Percentiles rank a stretch among this genome's conserved stretches.
Conservation (phyloP, 2,329 filamentous ascomycete genomes). For the Geosmithia flava region DNA sequence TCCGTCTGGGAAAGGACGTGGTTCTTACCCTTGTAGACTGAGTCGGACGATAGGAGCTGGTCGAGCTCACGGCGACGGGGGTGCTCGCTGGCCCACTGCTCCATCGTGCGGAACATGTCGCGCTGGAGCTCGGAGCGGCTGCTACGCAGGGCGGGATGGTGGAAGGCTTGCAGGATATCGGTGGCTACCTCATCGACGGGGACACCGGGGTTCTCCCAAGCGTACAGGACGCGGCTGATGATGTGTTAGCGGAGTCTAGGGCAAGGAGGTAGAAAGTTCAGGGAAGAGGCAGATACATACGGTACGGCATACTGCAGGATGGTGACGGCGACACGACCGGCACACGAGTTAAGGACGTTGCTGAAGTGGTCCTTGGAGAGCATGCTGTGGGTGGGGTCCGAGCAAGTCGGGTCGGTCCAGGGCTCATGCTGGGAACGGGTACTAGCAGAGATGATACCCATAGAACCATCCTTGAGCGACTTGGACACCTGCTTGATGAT, state of each 20-base stretch:
- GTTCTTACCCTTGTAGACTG: constrained; percentile 74
- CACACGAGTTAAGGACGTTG: constrained; percentile 64
- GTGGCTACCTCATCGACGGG: constrained; percentile 72
- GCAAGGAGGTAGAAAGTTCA: neutral
- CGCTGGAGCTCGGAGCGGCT: constrained; percentile 67
- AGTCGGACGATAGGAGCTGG: constrained; percentile 66
- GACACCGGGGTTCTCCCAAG: constrained; percentile 81
- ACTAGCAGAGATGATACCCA: constrained; percentile 54
- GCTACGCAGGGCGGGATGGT: constrained; percentile 77
- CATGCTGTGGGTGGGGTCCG: constrained; percentile 73
- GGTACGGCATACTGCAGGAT: constrained; percentile 82
- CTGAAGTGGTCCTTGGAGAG: constrained; percentile 78
- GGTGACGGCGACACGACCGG: constrained; percentile 59
- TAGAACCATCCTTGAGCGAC: constrained; percentile 74
- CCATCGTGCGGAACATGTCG: constrained; percentile 80
- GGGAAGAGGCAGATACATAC: constrained; percentile 26
- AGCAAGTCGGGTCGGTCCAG: constrained; percentile 64
- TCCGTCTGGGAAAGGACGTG: constrained; percentile 40
- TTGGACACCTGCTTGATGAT: constrained; percentile 82
- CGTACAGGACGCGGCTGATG: constrained; percentile 64
- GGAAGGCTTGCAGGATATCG: constrained; percentile 74
- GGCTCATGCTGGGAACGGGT: constrained; percentile 67
- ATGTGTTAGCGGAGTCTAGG: constrained; percentile 1
- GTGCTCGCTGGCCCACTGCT: constrained; percentile 64
- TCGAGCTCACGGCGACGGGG: constrained; percentile 58